Conservation (phyloP, 2,329 filamentous ascomycete genomes). For the Arthrocladium fulminans region DNA sequence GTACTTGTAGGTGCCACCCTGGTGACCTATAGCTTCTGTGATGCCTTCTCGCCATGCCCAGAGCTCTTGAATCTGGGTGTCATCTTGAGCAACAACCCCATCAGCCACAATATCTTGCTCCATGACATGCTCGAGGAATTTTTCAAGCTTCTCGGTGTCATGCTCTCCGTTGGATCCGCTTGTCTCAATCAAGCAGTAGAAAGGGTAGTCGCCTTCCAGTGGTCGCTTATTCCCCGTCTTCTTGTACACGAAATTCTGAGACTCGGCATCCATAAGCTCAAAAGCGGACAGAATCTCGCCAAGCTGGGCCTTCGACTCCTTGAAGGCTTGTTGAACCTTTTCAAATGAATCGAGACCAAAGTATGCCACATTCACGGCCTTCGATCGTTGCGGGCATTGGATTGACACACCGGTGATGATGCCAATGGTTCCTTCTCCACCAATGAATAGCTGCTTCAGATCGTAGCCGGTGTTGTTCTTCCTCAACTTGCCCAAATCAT, state of each 20-base stretch:
- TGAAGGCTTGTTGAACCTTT: slow-evolving; percentile 76
- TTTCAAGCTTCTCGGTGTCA: slow-evolving; percentile 81
- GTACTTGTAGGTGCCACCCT: slow-evolving; percentile 96
- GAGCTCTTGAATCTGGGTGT: slow-evolving; percentile 74
- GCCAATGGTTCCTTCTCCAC: slow-evolving; percentile 87
- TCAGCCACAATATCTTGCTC: slow-evolving; percentile 75
- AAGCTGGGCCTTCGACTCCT: slow-evolving; percentile 78
- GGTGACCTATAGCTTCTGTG: slow-evolving; percentile 77
- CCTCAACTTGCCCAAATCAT: slow-evolving; percentile 76
- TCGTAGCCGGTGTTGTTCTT: slow-evolving; percentile 99
- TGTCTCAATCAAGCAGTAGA: slow-evolving; percentile 95
- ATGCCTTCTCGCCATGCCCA: slow-evolving; percentile 95
- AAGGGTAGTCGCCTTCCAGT: slow-evolving; percentile 74
- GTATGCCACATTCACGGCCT: slow-evolving; percentile 88
- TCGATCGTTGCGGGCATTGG: slow-evolving; percentile 75
- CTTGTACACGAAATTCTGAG: slow-evolving; percentile 65
- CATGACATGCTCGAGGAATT: slow-evolving; percentile 89
- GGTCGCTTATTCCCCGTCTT: slow-evolving; percentile 71
- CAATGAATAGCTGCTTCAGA: slow-evolving; percentile 92
- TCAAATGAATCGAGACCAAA: slow-evolving; percentile 87
- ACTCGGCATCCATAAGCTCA: slow-evolving; percentile 86
- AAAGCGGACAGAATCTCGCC: slow-evolving; percentile 95
- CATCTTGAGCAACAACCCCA: slow-evolving; percentile 85
- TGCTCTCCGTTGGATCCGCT: slow-evolving; percentile 91
- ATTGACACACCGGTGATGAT: slow-evolving; percentile 88